Evolutionary conservation across 2,329 filamentous ascomycete species (phyloP).

Genomic region (Madurella fahalii): DNA sequence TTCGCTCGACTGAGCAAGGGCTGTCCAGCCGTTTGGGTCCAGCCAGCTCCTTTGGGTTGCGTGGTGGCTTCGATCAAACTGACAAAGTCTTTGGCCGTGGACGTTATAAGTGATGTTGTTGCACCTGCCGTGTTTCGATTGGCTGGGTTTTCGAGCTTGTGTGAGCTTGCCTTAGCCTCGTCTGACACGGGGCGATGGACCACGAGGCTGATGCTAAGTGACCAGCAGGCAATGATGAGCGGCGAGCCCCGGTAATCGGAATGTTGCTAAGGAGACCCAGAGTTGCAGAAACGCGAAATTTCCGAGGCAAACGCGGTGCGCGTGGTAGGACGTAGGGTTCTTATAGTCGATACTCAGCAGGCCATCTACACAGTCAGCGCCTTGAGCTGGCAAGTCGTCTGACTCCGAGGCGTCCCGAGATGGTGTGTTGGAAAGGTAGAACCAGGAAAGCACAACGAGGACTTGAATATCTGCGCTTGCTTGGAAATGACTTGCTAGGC

Average conservation of each 20-base stretch:
- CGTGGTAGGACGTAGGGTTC: neutral
- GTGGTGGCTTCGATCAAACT: neutral
- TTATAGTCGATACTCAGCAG: neutral
- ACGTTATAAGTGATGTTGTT: neutral
- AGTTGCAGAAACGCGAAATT: neutral
- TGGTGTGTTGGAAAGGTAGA: constrained; percentile 26
- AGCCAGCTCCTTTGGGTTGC: too few relatives aligned
- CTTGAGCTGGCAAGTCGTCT: constrained; percentile 19
- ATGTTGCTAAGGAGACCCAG: too few relatives aligned
- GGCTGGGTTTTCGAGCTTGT: neutral
- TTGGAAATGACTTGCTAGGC: neutral
- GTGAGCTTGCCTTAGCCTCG: neutral
- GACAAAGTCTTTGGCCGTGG: neutral
- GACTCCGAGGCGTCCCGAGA: constrained; percentile 24
- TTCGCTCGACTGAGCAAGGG: too few relatives aligned
- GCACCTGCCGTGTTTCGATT: neutral
- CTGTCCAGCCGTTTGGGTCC: too few relatives aligned
- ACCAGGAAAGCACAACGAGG: neutral
- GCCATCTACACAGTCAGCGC: neutral
- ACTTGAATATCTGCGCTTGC: neutral
- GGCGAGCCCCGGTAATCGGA: too few relatives aligned
- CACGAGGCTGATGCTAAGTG: neutral
- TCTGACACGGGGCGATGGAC: neutral
- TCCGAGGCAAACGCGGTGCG: neutral
- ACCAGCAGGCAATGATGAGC: too few relatives aligned